These are phyloP conservation scores for Apiotrichum mycotoxinovorans DNA, from an alignment of 1,284 basidiomycete species.

Conservation along the genomic window DNA sequence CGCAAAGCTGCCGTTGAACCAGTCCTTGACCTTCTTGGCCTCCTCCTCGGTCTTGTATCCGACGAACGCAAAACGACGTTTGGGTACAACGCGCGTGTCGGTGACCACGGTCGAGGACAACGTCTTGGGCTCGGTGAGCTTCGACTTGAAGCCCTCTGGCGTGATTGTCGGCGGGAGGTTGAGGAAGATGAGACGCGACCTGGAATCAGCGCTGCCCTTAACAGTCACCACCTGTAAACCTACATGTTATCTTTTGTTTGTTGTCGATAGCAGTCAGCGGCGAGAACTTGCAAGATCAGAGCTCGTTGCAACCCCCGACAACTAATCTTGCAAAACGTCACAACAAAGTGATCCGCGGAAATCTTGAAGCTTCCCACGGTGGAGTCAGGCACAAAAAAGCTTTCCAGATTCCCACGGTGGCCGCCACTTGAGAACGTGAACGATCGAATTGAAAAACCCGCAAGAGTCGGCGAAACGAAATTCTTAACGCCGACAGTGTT, in stretches of 20 bases:
- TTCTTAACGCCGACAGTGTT: not conserved
- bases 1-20: slow-evolving; percentile 79
- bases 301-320: not conserved
- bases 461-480: not conserved
- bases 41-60: slow-evolving; percentile 81
- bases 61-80: slow-evolving; percentile 86
- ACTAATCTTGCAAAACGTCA: not conserved
- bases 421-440: not conserved
- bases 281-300: not conserved
- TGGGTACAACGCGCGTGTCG: slow-evolving; percentile 78
- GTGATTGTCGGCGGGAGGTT: slow-evolving; percentile 69
- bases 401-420: not conserved
- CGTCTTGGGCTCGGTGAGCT: slow-evolving; percentile 45
- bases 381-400: not conserved
- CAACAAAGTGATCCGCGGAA: not conserved
- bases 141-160: slow-evolving; percentile 59
- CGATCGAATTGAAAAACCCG: not conserved
- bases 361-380: slow-evolving; percentile 5
- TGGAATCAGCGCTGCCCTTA: slow-evolving; percentile 19
- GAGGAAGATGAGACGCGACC: slow-evolving; percentile 87
- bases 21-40: slow-evolving; percentile 70
- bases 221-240: not conserved
- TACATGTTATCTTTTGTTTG: slow-evolving; percentile 13
- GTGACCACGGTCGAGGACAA: slow-evolving; percentile 58
- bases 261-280: not conserved